Base-by-base conservation (phyloP, 768 basidiomycete species). In the Xerocomus potaroensis region DNA sequence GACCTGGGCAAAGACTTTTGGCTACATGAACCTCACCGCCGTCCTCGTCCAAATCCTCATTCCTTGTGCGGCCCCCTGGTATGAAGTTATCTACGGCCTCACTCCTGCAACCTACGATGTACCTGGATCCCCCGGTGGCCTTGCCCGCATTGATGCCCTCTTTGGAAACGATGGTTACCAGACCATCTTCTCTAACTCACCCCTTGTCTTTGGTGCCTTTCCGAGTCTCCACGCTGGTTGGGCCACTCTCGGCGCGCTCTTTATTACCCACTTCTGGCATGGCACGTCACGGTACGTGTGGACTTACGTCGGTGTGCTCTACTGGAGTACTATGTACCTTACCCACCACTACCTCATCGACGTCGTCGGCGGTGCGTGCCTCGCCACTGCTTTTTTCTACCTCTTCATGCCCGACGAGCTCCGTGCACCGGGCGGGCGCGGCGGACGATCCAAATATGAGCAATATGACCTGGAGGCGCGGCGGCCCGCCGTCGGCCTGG, bases 281-380 rank as follows among this genome's bases (percentile, higher is more conserved):
- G 75, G 77, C 50, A 75, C 74, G 26, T 73, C 79, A 1, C 72
- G 70, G 3, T 83, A 76, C 54, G 81, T 83, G 19, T 97, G 92
- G 90, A 72, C 69, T 1, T 99, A 98, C 68, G 84, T 83, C 3
- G 82, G 79, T 6, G 70, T 90, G 15, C 78, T 99, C 4, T 98
- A 95, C 66, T 99, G 96, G 96, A 84, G 90, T 9, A 97, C 95
- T 19, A 98, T 98, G 95, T 97, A 95, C 72, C 85, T 95, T 58
- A 91, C 90, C 4, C 92, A 96, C 67, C 95, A 98, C 71, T 98
- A 98, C 74, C 86, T 99, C 61, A 93, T 99, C 69, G 96, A 99
- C 62, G 90, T 97, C 62, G 90, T 92, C 40, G 89, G 84, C 9
- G 96, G 96, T 12, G 90, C 87, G 0, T 95, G 93, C 62, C 78